Conservation (phyloP, 768 basidiomycete genomes). For the Daedaleopsis nitida region DNA sequence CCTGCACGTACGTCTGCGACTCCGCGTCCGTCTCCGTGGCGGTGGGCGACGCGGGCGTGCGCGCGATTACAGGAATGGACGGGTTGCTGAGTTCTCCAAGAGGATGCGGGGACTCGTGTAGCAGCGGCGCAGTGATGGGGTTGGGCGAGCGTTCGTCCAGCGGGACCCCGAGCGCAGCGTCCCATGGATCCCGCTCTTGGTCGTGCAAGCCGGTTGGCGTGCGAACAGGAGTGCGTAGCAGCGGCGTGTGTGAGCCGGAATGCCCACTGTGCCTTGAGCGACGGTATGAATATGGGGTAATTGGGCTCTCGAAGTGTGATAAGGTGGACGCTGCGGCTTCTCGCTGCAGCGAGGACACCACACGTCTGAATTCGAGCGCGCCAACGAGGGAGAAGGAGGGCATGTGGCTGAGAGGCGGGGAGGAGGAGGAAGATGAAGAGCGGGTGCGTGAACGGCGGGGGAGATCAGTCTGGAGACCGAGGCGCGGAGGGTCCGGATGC, state of each 20-base stretch:
- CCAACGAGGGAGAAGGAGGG: constrained; percentile 91
- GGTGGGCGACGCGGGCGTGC: constrained; percentile 50
- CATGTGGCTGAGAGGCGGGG: constrained; percentile 50
- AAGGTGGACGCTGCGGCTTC: constrained; percentile 65
- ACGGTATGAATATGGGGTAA: constrained; percentile 56
- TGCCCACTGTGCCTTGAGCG: constrained; percentile 30
- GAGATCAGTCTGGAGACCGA: constrained; percentile 40
- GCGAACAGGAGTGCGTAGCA: constrained; percentile 10
- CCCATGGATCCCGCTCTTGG: constrained; percentile 49
- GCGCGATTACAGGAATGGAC: constrained; percentile 52
- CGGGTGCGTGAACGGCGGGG: constrained; percentile 47
- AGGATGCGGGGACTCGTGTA: constrained; percentile 14
- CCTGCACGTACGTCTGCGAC: constrained; percentile 41
- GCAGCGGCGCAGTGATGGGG: constrained; percentile 31
- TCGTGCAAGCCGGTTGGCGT: not conserved
- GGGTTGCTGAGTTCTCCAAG: constrained; percentile 8
- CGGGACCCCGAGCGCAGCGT: constrained; percentile 50
- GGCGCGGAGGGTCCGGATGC: constrained; percentile 38
- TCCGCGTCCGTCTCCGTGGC: constrained; percentile 47
- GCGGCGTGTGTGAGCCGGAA: constrained; percentile 35
- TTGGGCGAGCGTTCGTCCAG: constrained; percentile 53
- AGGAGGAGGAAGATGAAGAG: constrained; percentile 50
- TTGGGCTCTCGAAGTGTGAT: constrained; percentile 61
- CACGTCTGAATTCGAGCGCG: constrained; percentile 93
- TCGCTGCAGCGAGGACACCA: constrained; percentile 76